Conservation (phyloP, 306 rosid genomes). For the Lablab purpureus region DNA sequence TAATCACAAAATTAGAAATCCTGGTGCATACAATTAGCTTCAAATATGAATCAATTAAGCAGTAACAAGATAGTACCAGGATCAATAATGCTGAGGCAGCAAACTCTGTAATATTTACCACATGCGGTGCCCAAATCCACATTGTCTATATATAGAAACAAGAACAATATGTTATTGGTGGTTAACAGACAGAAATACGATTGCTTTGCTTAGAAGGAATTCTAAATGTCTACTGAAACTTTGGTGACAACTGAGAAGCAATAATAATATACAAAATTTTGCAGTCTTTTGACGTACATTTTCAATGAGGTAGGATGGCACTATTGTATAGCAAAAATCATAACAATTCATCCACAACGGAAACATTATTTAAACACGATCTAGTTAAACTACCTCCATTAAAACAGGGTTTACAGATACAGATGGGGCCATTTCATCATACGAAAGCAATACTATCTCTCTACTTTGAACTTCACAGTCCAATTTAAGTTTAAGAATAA, state of each 20-base stretch:
- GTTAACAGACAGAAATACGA: background rate
- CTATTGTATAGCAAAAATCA: background rate
- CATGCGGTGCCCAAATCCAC: conserved; percentile 91
- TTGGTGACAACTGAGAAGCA: background rate
- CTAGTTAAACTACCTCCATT: background rate
- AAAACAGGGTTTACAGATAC: background rate
- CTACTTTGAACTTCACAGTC: background rate
- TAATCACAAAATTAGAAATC: background rate
- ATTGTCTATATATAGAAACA: conserved; percentile 56
- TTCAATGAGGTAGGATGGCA: background rate
- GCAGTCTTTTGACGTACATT: background rate
- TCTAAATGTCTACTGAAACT: background rate
- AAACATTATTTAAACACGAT: background rate
- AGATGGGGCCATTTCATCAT: background rate
- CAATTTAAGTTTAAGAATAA: background rate
- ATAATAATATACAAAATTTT: background rate
- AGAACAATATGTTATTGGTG: background rate
- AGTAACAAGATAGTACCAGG: conserved; percentile 56
- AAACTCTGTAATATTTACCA: conserved; percentile 82
- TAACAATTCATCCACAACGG: background rate
- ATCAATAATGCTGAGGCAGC: conserved; percentile 87
- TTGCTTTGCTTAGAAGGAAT: background rate
- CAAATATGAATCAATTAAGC: background rate
- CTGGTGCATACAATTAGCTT: background rate
- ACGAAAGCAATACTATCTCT: background rate